Evolutionary conservation across 1,284 basidiomycete species (phyloP).

Genomic region (Lentinula novae-zelandiae): DNA sequence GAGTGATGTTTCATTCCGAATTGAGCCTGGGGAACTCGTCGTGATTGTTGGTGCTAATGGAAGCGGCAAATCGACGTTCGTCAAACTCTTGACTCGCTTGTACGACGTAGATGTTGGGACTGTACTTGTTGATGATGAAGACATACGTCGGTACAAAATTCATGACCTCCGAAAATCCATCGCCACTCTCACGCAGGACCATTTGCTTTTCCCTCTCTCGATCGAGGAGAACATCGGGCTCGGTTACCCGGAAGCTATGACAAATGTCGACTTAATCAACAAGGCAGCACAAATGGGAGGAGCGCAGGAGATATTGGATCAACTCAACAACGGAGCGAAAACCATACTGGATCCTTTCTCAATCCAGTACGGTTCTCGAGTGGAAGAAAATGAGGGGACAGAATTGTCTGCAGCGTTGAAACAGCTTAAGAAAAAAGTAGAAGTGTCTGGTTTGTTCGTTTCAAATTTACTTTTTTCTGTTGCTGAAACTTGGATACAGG

Average conservation of each 20-base stretch:
- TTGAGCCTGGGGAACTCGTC: constrained; percentile 41
- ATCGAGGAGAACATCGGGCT: constrained; percentile 44
- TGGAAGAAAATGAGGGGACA: constrained; percentile 28
- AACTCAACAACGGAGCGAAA: constrained; percentile 25
- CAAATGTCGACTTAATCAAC: constrained; percentile 26
- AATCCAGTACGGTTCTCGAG: constrained; percentile 23
- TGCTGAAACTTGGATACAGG: constrained; percentile 16
- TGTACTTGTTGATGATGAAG: constrained; percentile 35
- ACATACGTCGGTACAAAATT: constrained; percentile 30
- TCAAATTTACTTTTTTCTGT: not conserved
- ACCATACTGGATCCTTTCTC: constrained; percentile 31
- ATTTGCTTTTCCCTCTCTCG: constrained; percentile 38
- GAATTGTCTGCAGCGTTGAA: constrained; percentile 31
- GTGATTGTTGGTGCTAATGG: constrained; percentile 46
- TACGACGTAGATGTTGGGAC: constrained; percentile 37
- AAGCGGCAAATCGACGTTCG: constrained; percentile 40
- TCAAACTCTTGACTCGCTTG: constrained; percentile 40
- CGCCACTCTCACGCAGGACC: constrained; percentile 41
- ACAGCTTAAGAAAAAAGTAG: constrained; percentile 30
- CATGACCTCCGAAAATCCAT: constrained; percentile 33
- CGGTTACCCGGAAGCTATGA: constrained; percentile 29
- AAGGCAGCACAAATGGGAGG: constrained; percentile 36
- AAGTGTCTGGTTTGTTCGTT: constrained; percentile 25
- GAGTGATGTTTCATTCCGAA: constrained; percentile 32
- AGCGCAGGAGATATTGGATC: constrained; percentile 29